Percentiles rank a stretch among this genome's conserved stretches.
These are phyloP conservation scores for Gossypium aridum DNA, from an alignment of 441 rosid species.

Conservation along the genomic window DNA sequence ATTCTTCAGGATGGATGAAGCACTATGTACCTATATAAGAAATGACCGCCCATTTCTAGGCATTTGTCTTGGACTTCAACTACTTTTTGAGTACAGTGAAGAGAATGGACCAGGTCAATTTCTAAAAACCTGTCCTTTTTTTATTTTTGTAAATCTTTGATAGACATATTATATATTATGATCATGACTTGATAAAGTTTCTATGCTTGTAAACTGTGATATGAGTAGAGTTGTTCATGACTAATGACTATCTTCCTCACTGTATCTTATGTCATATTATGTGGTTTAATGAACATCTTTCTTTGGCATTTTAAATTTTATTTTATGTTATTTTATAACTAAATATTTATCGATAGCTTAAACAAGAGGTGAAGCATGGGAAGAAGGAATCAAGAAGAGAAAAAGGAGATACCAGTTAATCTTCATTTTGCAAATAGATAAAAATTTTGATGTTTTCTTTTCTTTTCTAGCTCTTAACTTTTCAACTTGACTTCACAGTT, in stretches of 20 bases:
- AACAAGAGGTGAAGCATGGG: background rate
- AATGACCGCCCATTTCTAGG: conserved; percentile 91
- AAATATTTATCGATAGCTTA: background rate
- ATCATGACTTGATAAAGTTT: background rate
- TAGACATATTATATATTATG: background rate
- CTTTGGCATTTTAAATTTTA: background rate
- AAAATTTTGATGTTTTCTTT: background rate
- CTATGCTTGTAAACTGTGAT: background rate
- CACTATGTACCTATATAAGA: conserved; percentile 63
- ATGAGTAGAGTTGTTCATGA: background rate
- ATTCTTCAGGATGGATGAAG: conserved; percentile 77
- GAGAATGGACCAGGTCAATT: conserved; percentile 84
- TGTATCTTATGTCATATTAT: background rate
- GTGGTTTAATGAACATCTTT: background rate
- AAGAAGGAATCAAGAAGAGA: background rate
- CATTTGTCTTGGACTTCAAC: conserved; percentile 91
- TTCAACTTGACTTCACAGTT: background rate
- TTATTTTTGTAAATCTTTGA: background rate
- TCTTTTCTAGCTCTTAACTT: background rate
- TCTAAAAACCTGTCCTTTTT: background rate
- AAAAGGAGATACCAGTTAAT: background rate
- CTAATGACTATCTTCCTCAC: background rate
- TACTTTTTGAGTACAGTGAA: conserved; percentile 81
- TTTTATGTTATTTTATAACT: background rate
- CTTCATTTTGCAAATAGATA: background rate